Percentiles rank a stretch among this genome's conserved stretches.
Conservation (phyloP, 2,329 filamentous ascomycete genomes). For the Lecanicillium sp. region DNA sequence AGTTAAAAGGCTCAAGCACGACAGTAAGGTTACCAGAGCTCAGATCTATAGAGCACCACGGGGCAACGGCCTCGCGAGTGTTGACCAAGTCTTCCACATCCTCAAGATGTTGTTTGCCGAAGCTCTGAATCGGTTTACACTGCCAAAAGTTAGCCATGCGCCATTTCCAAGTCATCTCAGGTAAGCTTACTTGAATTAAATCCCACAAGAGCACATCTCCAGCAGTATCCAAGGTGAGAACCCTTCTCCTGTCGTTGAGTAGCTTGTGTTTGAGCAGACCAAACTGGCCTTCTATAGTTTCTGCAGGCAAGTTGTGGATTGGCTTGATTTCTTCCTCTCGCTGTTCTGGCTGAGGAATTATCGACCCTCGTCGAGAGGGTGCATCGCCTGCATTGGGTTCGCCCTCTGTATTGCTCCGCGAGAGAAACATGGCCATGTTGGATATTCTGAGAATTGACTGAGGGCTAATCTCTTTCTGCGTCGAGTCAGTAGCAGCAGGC, state of each 20-base stretch:
- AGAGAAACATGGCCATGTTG: conserved; percentile 71
- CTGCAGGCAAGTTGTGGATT: conserved; percentile 59
- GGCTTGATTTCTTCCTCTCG: conserved; percentile 39
- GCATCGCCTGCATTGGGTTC: conserved; percentile 39
- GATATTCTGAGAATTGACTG: conserved; percentile 76
- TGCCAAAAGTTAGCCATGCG: conserved; percentile 24
- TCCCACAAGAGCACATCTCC: conserved; percentile 96
- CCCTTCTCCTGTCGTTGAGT: conserved; percentile 81
- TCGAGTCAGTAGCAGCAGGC: conserved; percentile 15
- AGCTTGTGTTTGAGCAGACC: conserved; percentile 89
- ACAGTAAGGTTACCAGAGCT: conserved; percentile 88
- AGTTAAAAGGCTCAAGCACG: conserved; percentile 86
- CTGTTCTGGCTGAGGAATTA: conserved; percentile 17
- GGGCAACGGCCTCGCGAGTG: conserved; percentile 79
- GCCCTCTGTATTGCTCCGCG: conserved; percentile 40
- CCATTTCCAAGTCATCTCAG: no score
- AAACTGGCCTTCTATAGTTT: conserved; percentile 90
- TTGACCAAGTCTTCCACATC: conserved; percentile 85
- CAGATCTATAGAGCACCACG: conserved; percentile 94
- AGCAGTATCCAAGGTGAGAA: conserved; percentile 86
- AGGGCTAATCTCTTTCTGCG: conserved; percentile 61
- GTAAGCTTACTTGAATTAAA: conserved; percentile 61
- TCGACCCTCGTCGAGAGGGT: conserved; percentile 28
- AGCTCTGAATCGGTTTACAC: conserved; percentile 84
- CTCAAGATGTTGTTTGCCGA: conserved; percentile 87